phyloP scores from a whole-genome alignment of 192 early-diverging fungal genomes.

The Coemansia sp. region DNA sequence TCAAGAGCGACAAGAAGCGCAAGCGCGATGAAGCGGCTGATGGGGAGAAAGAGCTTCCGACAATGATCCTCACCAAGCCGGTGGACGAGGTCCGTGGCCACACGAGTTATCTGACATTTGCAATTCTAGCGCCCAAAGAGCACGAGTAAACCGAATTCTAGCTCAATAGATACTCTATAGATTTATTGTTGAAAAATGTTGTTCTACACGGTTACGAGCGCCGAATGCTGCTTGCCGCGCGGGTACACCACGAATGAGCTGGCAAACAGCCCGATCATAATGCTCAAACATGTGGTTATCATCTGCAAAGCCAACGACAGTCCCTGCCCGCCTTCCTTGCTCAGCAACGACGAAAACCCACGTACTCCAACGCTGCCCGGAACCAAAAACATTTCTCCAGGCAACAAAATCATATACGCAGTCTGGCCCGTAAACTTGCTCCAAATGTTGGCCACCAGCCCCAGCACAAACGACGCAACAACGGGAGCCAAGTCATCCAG shows the following conservation, averaged over 20 bases:
- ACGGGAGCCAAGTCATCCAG: conserved; percentile 62
- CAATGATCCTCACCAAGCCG: conserved; percentile 66
- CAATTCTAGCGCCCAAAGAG: conserved; percentile 46
- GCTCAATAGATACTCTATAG: background rate
- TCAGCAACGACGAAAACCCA: conserved; percentile 60
- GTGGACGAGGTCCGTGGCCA: conserved; percentile 68
- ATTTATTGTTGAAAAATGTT: background rate
- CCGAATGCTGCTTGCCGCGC: conserved; percentile 43
- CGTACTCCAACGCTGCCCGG: conserved; percentile 80
- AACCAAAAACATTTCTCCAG: conserved; percentile 77
- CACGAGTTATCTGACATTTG: conserved; percentile 95
- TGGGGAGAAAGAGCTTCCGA: conserved; percentile 3
- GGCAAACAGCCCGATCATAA: conserved; percentile 69
- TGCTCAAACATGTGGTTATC: conserved; percentile 63
- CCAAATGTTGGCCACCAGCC: conserved; percentile 75
- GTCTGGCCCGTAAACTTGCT: conserved; percentile 67
- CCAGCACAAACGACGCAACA: conserved; percentile 72
- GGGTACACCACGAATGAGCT: conserved; percentile 63
- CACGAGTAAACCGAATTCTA: background rate
- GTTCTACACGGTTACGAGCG: conserved; percentile 39
- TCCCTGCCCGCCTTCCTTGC: conserved; percentile 52
- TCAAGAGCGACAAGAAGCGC: conserved; percentile 38
- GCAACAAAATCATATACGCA: conserved; percentile 74
- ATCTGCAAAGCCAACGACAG: conserved; percentile 56
- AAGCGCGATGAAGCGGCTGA: conserved; percentile 16